These are phyloP conservation scores for Sanghuangporus sanghuang DNA, from an alignment of 1,284 basidiomycete genomes.

Conservation along the genomic window DNA sequence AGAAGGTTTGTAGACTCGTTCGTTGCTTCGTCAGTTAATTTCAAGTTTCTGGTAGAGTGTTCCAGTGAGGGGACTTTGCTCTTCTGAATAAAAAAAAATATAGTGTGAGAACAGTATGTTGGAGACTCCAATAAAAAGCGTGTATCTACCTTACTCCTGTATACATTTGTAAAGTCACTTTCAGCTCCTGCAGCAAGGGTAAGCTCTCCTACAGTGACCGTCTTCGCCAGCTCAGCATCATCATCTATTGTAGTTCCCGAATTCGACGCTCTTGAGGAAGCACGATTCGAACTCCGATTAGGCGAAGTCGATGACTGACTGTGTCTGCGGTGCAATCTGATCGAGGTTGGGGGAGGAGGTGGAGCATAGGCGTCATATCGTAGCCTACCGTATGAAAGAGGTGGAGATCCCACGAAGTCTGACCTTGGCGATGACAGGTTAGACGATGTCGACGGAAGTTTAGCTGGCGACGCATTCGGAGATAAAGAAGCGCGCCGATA, in stretches of 20 bases:
- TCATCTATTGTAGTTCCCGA: slow-evolving; percentile 22
- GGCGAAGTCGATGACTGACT: slow-evolving; percentile 2
- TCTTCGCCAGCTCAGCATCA: slow-evolving; percentile 31
- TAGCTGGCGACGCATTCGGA: slow-evolving; percentile 18
- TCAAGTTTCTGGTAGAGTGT: background rate
- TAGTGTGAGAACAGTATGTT: background rate
- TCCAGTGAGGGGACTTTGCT: background rate
- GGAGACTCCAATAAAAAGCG: background rate
- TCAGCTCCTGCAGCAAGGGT: slow-evolving; percentile 41
- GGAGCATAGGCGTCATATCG: slow-evolving; percentile 68
- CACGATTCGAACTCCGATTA: slow-evolving; percentile 23
- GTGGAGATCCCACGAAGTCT: slow-evolving; percentile 27
- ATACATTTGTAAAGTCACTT: background rate
- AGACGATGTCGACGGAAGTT: slow-evolving; percentile 7
- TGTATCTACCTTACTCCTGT: background rate
- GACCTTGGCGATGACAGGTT: background rate
- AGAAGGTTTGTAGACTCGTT: slow-evolving; percentile 50
- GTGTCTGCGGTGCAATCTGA: background rate
- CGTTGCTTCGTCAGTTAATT: slow-evolving; percentile 19
- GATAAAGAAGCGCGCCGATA: background rate
- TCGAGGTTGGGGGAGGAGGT: slow-evolving; percentile 5
- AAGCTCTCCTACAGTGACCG: slow-evolving; percentile 53
- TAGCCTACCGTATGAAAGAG: slow-evolving; percentile 40
- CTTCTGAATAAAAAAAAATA: background rate
- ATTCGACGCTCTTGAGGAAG: slow-evolving; percentile 18